A percentile compares a stretch with the other conserved stretches of the same genome.
Conservation (phyloP, 306 rosid species). For the Pterocarpus macrocarpus region DNA sequence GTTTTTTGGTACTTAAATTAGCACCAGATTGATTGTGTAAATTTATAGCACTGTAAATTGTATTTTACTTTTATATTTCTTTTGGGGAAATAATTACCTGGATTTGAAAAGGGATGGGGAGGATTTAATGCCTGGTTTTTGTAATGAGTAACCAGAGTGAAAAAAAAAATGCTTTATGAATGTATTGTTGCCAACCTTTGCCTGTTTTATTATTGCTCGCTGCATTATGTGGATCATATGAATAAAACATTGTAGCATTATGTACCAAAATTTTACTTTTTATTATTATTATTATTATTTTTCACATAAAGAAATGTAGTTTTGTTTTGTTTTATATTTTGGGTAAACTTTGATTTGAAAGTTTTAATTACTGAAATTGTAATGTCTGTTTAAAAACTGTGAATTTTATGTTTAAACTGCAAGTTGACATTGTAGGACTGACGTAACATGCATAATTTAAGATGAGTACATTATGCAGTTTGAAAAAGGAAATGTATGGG, state of each 20-base stretch:
- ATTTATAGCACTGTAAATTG: not conserved
- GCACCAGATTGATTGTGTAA: not conserved
- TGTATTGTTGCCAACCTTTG: not conserved
- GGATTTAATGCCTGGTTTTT: not conserved
- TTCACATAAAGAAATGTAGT: not conserved
- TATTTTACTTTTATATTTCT: not conserved
- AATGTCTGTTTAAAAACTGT: not conserved
- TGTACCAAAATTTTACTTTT: not conserved
- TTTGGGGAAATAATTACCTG: not conserved
- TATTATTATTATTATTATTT: not conserved
- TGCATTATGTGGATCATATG: not conserved
- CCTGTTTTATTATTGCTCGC: not conserved
- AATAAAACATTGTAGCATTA: not conserved
- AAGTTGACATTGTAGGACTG: not conserved
- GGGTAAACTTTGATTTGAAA: constrained; percentile 11
- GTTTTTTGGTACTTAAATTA: too few species aligned
- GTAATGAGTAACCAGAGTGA: not conserved
- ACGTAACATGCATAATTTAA: not conserved
- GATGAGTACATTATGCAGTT: not conserved
- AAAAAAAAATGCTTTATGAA: not conserved
- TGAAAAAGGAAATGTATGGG: not conserved
- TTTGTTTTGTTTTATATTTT: not conserved
- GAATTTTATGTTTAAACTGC: constrained; percentile 1
- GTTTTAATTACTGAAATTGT: not conserved
- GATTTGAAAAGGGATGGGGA: not conserved